Conservation (phyloP, 2,329 filamentous ascomycete genomes). For the Orbilia blumenaviensis region DNA sequence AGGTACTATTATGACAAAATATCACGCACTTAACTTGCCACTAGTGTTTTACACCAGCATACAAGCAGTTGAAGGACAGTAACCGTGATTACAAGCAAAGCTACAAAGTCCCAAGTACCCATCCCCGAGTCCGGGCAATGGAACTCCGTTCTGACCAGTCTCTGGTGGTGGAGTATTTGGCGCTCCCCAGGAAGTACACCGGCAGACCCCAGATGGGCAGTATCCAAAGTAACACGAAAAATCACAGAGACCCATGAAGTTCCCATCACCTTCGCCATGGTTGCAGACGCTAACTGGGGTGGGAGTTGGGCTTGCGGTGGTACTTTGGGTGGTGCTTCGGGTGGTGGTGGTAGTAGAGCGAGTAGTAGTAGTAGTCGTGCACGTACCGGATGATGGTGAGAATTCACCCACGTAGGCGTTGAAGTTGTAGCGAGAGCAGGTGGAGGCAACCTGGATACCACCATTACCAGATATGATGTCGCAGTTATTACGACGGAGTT, state of each 20-base stretch:
- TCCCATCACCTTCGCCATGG: conserved; percentile 58
- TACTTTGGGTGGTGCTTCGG: conserved; percentile 20
- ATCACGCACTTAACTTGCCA: background rate
- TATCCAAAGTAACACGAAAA: conserved; percentile 58
- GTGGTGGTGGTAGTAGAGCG: conserved; percentile 30
- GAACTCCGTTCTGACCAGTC: conserved; percentile 59
- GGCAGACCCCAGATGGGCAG: conserved; percentile 56
- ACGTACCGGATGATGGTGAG: conserved; percentile 46
- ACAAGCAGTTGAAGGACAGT: conserved; percentile 61
- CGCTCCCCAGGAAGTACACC: conserved; percentile 54
- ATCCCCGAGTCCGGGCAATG: conserved; percentile 59
- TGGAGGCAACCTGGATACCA: conserved; percentile 56
- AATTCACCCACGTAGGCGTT: conserved; percentile 59
- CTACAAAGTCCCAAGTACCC: conserved; percentile 64
- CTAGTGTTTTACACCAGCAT: conserved; percentile 12
- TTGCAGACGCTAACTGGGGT: conserved; percentile 54
- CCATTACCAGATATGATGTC: conserved; percentile 56
- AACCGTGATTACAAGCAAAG: conserved; percentile 64
- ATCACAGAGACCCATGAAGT: conserved; percentile 61
- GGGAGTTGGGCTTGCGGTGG: conserved; percentile 34
- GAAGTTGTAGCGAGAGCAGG: conserved; percentile 59
- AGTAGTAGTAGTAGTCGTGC: conserved; percentile 49
- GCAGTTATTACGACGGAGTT: conserved; percentile 56
- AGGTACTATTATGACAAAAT: background rate
- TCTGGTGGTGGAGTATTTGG: conserved; percentile 54